A percentile compares a stretch with the other conserved stretches of the same genome.
phyloP scores from a whole-genome alignment of 257 asterid species.

The Solanum sitiens region DNA sequence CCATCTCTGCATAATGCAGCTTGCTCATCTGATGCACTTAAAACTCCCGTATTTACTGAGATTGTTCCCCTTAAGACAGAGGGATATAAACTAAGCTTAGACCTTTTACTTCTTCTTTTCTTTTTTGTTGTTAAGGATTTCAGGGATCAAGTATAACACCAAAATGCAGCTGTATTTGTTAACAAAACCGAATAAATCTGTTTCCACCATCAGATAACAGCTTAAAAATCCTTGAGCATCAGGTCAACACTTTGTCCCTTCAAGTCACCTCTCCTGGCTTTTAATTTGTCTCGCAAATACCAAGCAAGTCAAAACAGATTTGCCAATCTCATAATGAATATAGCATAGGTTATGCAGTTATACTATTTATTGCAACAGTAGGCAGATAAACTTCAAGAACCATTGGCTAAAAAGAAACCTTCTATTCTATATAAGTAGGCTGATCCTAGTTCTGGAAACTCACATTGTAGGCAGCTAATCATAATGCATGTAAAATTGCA shows the following conservation, averaged over 20 bases:
- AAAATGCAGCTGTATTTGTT: neutral
- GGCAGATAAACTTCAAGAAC: neutral
- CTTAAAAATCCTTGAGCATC: neutral
- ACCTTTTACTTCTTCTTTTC: neutral
- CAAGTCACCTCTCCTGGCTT: neutral
- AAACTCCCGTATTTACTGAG: neutral
- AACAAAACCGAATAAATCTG: neutral
- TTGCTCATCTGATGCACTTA: neutral
- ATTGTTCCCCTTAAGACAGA: neutral
- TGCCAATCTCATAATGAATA: neutral
- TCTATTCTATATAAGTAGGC: neutral
- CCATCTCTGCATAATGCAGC: neutral
- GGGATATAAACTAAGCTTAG: neutral
- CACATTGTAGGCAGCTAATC: neutral
- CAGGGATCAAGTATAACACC: neutral
- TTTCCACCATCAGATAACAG: neutral
- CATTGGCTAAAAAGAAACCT: neutral
- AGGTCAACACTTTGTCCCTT: neutral
- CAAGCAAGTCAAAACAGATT: neutral
- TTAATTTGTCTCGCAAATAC: neutral
- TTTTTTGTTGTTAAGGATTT: neutral
- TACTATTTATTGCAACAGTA: neutral
- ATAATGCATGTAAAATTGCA: neutral
- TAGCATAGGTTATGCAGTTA: neutral
- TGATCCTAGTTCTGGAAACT: neutral